Evolutionary conservation across 495 filamentous ascomycete genomes (phyloP), one percentile per base, ranked within the genome.

Genomic region (Daldinia vernicosa): DNA sequence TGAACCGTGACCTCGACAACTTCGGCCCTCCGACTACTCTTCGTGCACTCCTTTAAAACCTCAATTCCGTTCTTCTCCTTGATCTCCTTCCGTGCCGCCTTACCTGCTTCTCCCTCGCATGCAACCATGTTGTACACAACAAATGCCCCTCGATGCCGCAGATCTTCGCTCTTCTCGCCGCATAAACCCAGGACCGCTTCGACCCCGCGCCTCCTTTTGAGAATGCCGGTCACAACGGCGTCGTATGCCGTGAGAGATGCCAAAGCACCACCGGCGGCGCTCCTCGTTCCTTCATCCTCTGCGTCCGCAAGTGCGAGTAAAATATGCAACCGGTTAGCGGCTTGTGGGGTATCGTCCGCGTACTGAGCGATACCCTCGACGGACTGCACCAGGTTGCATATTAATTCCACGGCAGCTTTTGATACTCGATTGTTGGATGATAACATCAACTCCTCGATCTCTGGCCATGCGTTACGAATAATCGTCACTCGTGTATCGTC

Each of bases 301-400:
- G 90, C 88, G 74, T 98, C 95, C 4, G 93, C 89, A 22, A 98
- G 86, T 4, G 95, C 95, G 14, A 97, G 85, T 11, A 99, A 77
- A 26, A 98, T 87, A 72, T 95, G 91, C 57, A 98, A 76, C 19
- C 94, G 84, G 60, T 93, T 90, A 2, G 81, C 82, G 1, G 93
- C 91, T 57, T 87, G 84, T 62, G 88, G 82, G 8, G 84, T 84
- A 22, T 89, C 90, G 55, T 91, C 91, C 0, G 90, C 92, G 70
- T 93, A 97, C 50, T 92, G 86, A 39, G 89, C 85, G 11, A 93
- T 79, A 2, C 93, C 92, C 3, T 88, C 80, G n/a, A 92, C 87
- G 53, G 87, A 89, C 60, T 90, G 90, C 80, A 94, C 91, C 54
- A 99, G 83, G 74, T 99, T 99, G 81, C 95, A 99, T 52, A 98